A percentile compares a stretch with the other conserved stretches of the same genome.
Conservation (phyloP, 2,329 filamentous ascomycete species). For the Penicillium sp. region DNA sequence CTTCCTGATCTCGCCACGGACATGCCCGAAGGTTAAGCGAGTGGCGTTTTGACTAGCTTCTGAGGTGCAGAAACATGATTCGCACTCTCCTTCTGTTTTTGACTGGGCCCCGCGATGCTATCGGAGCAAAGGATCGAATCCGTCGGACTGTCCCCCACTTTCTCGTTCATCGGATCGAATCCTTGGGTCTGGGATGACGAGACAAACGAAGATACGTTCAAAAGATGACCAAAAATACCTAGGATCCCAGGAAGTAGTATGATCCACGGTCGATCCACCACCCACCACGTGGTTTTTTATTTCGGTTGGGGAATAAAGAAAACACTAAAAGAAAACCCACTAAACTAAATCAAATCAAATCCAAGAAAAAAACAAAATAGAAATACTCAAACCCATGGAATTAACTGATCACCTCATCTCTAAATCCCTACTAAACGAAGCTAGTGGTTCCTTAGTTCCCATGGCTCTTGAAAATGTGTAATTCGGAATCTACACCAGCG, state of each 20-base stretch:
- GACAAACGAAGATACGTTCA: not conserved
- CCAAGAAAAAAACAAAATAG: not conserved
- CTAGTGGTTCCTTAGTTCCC: not conserved
- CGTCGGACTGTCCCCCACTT: not conserved
- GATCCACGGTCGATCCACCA: constrained; percentile 4
- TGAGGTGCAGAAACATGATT: constrained; percentile 2
- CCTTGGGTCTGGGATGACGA: not conserved
- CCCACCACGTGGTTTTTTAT: not conserved
- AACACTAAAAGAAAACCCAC: not conserved
- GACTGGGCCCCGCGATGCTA: not conserved
- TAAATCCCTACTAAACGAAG: not conserved
- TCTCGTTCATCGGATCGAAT: not conserved
- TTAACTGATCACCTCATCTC: not conserved
- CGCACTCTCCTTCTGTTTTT: constrained; percentile 4
- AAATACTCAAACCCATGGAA: not conserved
- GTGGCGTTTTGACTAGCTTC: constrained; percentile 20
- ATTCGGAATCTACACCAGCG: not conserved
- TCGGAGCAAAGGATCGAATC: not conserved
- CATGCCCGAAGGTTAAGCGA: constrained; percentile 28
- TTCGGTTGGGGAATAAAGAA: not conserved
- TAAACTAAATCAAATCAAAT: too few species aligned
- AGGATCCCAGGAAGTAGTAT: not conserved
- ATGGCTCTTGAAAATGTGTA: not conserved
- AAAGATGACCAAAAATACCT: not conserved
- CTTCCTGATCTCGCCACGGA: constrained; percentile 12